Evolutionary conservation across 257 asterid genomes (phyloP).

Genomic region (Petrea volubilis): DNA sequence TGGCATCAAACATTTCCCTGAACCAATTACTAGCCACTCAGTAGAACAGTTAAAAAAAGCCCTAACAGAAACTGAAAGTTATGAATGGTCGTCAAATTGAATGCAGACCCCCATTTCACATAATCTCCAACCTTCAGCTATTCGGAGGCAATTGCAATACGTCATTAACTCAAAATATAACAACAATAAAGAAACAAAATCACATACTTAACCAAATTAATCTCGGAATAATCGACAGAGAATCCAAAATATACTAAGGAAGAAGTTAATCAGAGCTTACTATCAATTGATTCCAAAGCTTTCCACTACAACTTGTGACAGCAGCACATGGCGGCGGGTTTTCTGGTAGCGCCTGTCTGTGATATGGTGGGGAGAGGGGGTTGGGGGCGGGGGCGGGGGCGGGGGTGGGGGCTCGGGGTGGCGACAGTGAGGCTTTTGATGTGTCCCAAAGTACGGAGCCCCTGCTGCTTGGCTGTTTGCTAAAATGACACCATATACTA

Average conservation of each 20-base stretch:
- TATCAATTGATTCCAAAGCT: conserved; percentile 9
- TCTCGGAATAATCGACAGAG: conserved; percentile 4
- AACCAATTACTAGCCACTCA: background rate
- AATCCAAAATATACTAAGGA: background rate
- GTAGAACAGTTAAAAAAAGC: background rate
- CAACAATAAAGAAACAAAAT: background rate
- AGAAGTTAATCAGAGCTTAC: conserved; percentile 11
- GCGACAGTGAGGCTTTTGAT: conserved; percentile 32
- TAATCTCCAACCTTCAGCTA: background rate
- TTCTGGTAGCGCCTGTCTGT: background rate
- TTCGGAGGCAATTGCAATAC: background rate
- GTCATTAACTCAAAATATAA: conserved; percentile 2
- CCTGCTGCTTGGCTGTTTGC: conserved; percentile 43
- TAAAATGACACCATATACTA: conserved; percentile 27
- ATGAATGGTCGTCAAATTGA: background rate
- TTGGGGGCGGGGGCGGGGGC: conserved; percentile 7
- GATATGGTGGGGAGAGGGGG: conserved; percentile 8
- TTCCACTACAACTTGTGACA: conserved; percentile 1
- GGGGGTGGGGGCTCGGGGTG: conserved; percentile 21
- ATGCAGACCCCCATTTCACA: background rate
- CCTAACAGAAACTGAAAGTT: background rate
- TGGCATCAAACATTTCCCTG: background rate
- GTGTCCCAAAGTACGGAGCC: conserved; percentile 46
- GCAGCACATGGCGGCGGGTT: conserved; percentile 21
- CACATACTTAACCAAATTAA: conserved; percentile 1